A percentile compares a stretch with the other conserved stretches of the same genome.
Conservation (phyloP, 768 basidiomycete genomes). For the Tricholoma hemisulphureum region DNA sequence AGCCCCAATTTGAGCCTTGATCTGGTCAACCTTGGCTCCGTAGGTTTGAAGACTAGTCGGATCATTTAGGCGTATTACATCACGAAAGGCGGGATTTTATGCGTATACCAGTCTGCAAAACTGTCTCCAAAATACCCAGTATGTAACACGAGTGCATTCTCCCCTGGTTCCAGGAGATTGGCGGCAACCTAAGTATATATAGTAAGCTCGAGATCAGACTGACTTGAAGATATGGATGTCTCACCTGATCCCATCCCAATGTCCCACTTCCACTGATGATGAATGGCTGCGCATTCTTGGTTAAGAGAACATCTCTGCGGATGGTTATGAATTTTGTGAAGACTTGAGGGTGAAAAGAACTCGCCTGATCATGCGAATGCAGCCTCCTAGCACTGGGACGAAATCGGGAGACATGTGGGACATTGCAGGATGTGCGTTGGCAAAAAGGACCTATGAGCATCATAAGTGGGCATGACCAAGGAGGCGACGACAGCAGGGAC, state of each 20-base stretch:
- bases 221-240: slow-evolving; percentile 14
- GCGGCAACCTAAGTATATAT: slow-evolving; percentile 64
- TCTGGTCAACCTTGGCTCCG: slow-evolving; percentile 81
- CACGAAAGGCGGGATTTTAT: slow-evolving; percentile 3
- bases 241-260: slow-evolving; percentile 92
- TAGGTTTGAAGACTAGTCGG: slow-evolving; percentile 74
- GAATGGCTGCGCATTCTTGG: slow-evolving; percentile 83
- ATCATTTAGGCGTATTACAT: not conserved
- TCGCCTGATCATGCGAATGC: slow-evolving; percentile 79
- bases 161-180: slow-evolving; percentile 83
- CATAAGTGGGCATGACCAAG: not conserved
- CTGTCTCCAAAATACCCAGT: slow-evolving; percentile 94
- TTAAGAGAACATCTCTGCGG: slow-evolving; percentile 69
- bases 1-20: slow-evolving; percentile 83
- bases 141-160: slow-evolving; percentile 79
- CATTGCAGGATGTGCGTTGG: slow-evolving; percentile 90
- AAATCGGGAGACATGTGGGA: slow-evolving; percentile 91
- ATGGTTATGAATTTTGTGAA: not conserved
- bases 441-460: slow-evolving; percentile 67
- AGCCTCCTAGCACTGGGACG: slow-evolving; percentile 83
- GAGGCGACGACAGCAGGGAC: slow-evolving; percentile 16
- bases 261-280: slow-evolving; percentile 94
- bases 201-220: slow-evolving; percentile 1
- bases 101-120: slow-evolving; percentile 82
- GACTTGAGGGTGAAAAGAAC: slow-evolving; percentile 13